These are phyloP conservation scores for Triticum monococcum DNA, from an alignment of 176 grass and related monocot species.

Conservation along the genomic window DNA sequence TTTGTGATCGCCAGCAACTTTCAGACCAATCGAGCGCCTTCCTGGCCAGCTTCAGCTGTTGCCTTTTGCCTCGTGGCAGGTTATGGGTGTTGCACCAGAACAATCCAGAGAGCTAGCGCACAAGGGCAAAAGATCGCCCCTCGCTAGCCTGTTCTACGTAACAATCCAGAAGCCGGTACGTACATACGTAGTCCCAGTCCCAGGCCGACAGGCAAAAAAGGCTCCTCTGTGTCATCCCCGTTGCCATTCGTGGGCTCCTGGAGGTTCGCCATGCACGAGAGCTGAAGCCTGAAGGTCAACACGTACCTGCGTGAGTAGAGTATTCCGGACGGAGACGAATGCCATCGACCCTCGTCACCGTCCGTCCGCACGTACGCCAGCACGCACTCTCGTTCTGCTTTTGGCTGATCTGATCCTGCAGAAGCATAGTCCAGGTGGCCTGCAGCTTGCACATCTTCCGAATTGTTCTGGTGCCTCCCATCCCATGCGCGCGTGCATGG, in stretches of 20 bases:
- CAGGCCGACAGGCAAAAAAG: neutral
- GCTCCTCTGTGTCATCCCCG: neutral
- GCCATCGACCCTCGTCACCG: neutral
- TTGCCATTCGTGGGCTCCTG: neutral
- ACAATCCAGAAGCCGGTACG: neutral
- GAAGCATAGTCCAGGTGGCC: neutral
- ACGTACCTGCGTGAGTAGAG: neutral
- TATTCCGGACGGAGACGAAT: neutral
- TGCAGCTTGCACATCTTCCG: neutral
- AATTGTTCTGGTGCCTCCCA: neutral
- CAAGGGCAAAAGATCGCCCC: neutral
- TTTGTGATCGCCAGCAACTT: neutral
- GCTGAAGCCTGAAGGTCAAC: neutral
- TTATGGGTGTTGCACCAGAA: neutral
- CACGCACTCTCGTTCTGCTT: neutral
- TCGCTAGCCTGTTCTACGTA: neutral
- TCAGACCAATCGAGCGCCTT: neutral
- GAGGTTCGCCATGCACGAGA: neutral
- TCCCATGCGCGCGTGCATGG: neutral
- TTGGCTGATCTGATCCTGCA: neutral
- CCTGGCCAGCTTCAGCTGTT: neutral
- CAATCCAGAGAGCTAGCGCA: neutral
- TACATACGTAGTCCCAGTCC: neutral
- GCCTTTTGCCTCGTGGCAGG: neutral
- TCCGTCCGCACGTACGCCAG: no score